Percentiles rank a stretch among this genome's conserved stretches.
Conservation (phyloP, 805 yeast species). For the Ogataea pini region DNA sequence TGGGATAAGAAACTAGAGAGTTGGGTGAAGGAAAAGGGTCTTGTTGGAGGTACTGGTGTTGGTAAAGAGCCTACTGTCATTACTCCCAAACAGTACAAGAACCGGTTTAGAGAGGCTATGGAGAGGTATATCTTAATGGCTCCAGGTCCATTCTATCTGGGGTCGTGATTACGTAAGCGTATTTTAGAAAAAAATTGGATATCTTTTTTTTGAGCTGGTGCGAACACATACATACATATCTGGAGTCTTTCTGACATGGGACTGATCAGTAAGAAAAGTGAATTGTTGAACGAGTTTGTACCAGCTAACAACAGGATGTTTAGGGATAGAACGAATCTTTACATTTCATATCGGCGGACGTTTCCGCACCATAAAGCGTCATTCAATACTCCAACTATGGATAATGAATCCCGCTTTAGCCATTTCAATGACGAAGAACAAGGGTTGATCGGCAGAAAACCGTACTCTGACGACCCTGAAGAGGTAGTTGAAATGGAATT, state of each 20-base stretch:
- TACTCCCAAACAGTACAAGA: conserved; percentile 94
- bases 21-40: conserved; percentile 95
- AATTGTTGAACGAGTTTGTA: too few species aligned
- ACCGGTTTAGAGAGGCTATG: conserved; percentile 96
- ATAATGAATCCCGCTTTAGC: conserved; percentile 33
- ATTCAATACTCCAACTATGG: conserved; percentile 16
- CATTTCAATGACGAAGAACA: conserved; percentile 55
- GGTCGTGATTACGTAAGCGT: conserved; percentile 9
- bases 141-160: conserved; percentile 57
- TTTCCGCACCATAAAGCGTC: conserved; percentile 62
- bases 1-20: conserved; percentile 99
- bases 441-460: conserved; percentile 46
- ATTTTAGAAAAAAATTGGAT: neutral
- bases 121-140: conserved; percentile 92
- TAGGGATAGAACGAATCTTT: conserved; percentile 92
- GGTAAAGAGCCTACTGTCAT: conserved; percentile 96
- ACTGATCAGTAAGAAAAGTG: too few species aligned
- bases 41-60: conserved; percentile 76
- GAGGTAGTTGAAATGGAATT: conserved; percentile 51
- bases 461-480: conserved; percentile 21
- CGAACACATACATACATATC: neutral
- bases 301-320: conserved; percentile 51
- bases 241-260: too few species aligned
- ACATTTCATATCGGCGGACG: conserved; percentile 84
- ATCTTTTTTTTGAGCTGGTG: neutral